A percentile compares a stretch with the other conserved stretches of the same genome.
Evolutionary conservation across 1,284 basidiomycete genomes (phyloP).

Genomic region (Volvariella volvacea): DNA sequence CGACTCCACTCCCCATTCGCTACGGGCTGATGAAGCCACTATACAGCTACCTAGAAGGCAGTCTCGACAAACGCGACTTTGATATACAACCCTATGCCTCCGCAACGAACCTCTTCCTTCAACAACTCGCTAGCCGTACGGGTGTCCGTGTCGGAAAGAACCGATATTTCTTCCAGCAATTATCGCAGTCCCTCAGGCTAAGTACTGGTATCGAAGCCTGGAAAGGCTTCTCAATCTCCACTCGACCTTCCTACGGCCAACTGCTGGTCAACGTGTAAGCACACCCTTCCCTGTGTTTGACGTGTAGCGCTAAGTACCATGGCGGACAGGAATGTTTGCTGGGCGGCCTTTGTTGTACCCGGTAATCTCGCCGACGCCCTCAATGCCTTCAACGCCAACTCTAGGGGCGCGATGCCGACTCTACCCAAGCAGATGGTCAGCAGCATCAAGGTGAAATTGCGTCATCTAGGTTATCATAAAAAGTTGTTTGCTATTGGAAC

Average conservation of each 20-base stretch:
- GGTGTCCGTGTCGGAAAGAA: constrained; percentile 57
- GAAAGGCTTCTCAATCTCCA: constrained; percentile 64
- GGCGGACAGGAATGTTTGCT: constrained; percentile 48
- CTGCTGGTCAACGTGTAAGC: constrained; percentile 63
- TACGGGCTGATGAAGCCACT: too few relatives aligned
- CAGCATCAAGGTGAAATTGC: constrained; percentile 50
- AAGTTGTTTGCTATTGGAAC: constrained; percentile 39
- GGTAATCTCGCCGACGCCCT: constrained; percentile 57
- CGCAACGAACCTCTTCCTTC: constrained; percentile 60
- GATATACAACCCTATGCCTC: constrained; percentile 50
- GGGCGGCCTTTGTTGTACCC: constrained; percentile 63
- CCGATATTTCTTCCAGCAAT: constrained; percentile 50
- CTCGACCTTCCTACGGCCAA: constrained; percentile 56
- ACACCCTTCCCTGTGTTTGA: not conserved
- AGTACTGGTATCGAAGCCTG: constrained; percentile 48
- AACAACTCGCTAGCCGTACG: constrained; percentile 44
- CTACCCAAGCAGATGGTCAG: constrained; percentile 37
- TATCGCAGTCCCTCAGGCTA: constrained; percentile 23
- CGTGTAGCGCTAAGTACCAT: not conserved
- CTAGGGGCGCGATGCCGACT: constrained; percentile 40
- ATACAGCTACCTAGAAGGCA: constrained; percentile 46
- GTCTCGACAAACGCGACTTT: constrained; percentile 29
- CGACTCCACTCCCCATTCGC: too few relatives aligned
- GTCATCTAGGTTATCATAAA: constrained; percentile 49
- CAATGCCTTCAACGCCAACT: constrained; percentile 33